These are phyloP conservation scores for Globisporangium acanthophoron DNA, from an alignment of 352 stramenopile species.

Conservation along the genomic window DNA sequence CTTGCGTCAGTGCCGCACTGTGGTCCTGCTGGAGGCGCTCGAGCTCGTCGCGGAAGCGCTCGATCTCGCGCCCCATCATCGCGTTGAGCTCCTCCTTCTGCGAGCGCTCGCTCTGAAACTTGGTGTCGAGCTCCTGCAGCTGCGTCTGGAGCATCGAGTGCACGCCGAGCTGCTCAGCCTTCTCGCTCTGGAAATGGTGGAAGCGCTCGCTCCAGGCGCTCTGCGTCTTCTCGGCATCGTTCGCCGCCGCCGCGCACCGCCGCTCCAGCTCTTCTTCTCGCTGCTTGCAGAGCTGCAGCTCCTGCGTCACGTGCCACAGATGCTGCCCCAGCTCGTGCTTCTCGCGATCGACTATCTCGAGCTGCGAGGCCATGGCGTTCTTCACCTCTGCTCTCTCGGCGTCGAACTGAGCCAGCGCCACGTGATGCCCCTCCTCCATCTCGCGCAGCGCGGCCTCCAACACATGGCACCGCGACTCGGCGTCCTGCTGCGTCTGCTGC, in stretches of 20 bases:
- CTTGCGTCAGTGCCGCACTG: constrained; percentile 19
- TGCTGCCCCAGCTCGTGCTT: constrained; percentile 63
- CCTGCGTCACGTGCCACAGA: constrained; percentile 52
- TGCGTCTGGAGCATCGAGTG: constrained; percentile 34
- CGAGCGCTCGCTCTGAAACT: constrained; percentile 30
- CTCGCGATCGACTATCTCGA: constrained; percentile 19
- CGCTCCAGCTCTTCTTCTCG: constrained; percentile 24
- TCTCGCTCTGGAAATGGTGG: constrained; percentile 38
- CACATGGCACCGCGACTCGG: background rate
- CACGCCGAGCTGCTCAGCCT: constrained; percentile 23
- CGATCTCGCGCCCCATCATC: constrained; percentile 42
- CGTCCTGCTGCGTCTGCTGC: constrained; percentile 22
- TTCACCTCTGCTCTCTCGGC: constrained; percentile 13
- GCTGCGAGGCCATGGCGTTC: constrained; percentile 5
- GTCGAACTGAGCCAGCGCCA: constrained; percentile 14
- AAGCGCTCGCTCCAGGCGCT: constrained; percentile 29
- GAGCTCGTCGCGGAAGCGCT: constrained; percentile 33
- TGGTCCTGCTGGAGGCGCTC: constrained; percentile 26
- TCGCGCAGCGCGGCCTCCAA: constrained; percentile 23
- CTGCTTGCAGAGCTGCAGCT: constrained; percentile 28
- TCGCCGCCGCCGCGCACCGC: constrained; percentile 5
- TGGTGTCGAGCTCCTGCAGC: constrained; percentile 24
- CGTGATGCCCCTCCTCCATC: constrained; percentile 12
- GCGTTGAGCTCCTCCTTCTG: constrained; percentile 73
- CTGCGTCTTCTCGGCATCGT: constrained; percentile 26